Evolutionary conservation across 164 flowering plant genomes (phyloP).

Genomic region (Vitis amurensis): DNA sequence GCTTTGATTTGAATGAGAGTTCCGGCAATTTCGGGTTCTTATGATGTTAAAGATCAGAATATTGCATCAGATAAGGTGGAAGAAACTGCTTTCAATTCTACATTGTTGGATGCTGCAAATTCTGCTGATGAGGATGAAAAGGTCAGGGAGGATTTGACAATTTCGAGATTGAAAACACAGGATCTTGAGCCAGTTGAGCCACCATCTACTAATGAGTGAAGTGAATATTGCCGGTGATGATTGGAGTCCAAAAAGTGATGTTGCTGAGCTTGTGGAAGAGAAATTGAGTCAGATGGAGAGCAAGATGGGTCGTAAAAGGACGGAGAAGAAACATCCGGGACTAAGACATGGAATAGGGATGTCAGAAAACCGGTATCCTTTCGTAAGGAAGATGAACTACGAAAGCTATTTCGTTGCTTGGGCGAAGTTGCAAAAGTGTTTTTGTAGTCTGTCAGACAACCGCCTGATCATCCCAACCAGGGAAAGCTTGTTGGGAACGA

Average conservation of each 20-base stretch:
- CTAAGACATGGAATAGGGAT: no score
- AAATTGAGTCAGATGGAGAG: constrained; percentile 45
- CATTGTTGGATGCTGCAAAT: neutral
- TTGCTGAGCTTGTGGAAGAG: constrained; percentile 53
- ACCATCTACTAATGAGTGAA: constrained; percentile 19
- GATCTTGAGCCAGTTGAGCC: constrained; percentile 13
- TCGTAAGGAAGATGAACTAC: no score
- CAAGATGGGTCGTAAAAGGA: constrained; percentile 36
- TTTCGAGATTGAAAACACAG: no score
- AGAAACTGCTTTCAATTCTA: constrained; percentile 6
- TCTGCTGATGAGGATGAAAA: constrained; percentile 11
- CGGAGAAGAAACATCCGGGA: constrained; percentile 33
- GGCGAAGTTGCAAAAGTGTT: no score
- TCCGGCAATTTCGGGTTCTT: neutral
- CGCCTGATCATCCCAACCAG: no score
- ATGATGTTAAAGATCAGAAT: constrained; percentile 5
- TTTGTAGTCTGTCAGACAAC: no score
- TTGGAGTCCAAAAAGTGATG: constrained; percentile 37
- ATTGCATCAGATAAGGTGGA: neutral
- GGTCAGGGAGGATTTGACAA: neutral
- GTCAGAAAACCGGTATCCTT: no score
- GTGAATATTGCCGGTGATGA: constrained; percentile 27
- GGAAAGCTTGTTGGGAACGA: no score
- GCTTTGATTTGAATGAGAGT: constrained; percentile 5
- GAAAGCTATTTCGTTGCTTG: no score